Base-by-base conservation (phyloP, 2,329 filamentous ascomycete species). In the Cytospora chrysosperma region DNA sequence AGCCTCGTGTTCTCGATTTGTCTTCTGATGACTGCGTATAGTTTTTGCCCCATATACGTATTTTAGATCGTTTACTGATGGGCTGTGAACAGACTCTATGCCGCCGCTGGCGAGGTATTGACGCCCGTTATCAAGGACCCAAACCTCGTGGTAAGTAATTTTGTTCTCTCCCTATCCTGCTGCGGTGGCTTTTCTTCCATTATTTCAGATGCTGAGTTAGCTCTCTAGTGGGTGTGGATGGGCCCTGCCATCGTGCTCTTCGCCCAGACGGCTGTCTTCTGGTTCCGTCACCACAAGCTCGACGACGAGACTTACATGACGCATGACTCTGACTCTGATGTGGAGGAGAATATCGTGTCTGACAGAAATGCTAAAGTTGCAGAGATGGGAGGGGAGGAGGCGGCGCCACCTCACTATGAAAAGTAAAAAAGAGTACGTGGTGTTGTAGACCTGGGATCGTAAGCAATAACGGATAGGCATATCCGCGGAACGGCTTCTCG, bases 1-100 rank as follows among this genome's bases (percentile, higher is more conserved):
- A 82, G 81, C 3, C 81, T 84, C 17, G 82, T 87, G 30, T 79
- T 84, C 69, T 80, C 84, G 0, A 76, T 87, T 64, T 84, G 79
- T 68, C 75, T 87, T 10, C 79, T 87, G 67, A 86, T 83, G 68
- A 85, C 81, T 62, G 85, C 85, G 0, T 32, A 10, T 32, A n/a
- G n/a, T n/a, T n/a, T n/a, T n/a, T n/a, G n/a, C n/a, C n/a, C n/a
- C n/a, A n/a, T n/a, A n/a, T n/a, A n/a, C n/a, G n/a, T n/a, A n/a
- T n/a, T n/a, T n/a, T n/a, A n/a, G n/a, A n/a, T n/a, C n/a, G n/a
- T n/a, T n/a, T n/a, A n/a, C n/a, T n/a, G n/a, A n/a, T n/a, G n/a
- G n/a, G 30, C 30, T 9, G 12, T 32, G 8, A 5, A 9, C 4
- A 9, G 8, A 32, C 77, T 88, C 65, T 83, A 82, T 4, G 80